These are phyloP conservation scores for Scheffersomyces insectosa DNA, from an alignment of 1,139 yeast genomes.

Conservation along the genomic window DNA sequence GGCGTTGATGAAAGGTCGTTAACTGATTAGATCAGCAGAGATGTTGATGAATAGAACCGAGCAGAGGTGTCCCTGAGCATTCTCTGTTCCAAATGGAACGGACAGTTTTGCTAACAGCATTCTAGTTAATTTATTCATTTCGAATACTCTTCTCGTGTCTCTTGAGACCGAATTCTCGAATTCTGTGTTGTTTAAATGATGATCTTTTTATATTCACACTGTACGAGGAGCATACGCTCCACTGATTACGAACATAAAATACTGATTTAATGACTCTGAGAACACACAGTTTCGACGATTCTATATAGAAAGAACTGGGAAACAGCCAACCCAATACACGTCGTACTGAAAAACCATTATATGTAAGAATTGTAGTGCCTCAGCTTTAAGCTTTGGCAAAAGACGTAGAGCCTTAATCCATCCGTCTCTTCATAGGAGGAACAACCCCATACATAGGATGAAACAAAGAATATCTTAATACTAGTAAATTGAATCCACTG, in stretches of 20 bases:
- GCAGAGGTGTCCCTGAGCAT: too few relatives aligned
- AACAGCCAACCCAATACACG: neutral
- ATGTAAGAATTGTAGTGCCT: neutral
- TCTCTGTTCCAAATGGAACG: too few relatives aligned
- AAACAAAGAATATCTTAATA: too few relatives aligned
- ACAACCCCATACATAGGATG: too few relatives aligned
- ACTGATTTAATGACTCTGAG: slow-evolving; percentile 85
- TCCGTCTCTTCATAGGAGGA: too few relatives aligned
- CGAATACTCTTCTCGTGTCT: slow-evolving; percentile 15
- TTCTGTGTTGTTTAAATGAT: slow-evolving; percentile 45
- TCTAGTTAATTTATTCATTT: slow-evolving; percentile 9
- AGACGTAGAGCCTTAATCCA: too few relatives aligned
- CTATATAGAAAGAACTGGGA: neutral
- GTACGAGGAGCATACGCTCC: slow-evolving; percentile 55
- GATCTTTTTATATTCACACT: slow-evolving; percentile 57
- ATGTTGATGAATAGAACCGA: neutral
- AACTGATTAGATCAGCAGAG: slow-evolving; percentile 24
- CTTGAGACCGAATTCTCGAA: slow-evolving; percentile 3
- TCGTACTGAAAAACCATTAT: neutral
- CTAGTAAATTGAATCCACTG: too few relatives aligned
- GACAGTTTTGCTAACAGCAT: slow-evolving; percentile 2
- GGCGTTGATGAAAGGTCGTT: slow-evolving; percentile 71
- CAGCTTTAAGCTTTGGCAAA: too few relatives aligned
- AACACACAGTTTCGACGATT: slow-evolving; percentile 1
- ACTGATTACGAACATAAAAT: slow-evolving; percentile 52